phyloP scores from a whole-genome alignment of 1,284 basidiomycete species.

The Ceratobasidium sp. region DNA sequence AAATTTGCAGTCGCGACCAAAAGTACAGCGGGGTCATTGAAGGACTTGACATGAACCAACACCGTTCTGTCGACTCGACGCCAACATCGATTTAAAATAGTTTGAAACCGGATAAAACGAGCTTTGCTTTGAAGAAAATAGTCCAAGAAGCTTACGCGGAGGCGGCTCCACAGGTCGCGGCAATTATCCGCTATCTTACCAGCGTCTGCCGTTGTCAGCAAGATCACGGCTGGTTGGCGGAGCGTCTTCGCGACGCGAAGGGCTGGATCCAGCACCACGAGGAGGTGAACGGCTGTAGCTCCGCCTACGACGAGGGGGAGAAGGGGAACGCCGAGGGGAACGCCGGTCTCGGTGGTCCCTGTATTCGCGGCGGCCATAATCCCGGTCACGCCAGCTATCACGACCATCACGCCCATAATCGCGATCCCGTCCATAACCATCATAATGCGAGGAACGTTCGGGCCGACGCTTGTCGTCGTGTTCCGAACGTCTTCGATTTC shows the following conservation, averaged over 20 bases:
- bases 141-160: conserved; percentile 24
- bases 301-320: conserved; percentile 55
- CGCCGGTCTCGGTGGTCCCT: conserved; percentile 69
- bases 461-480: conserved; percentile 47
- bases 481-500: conserved; percentile 51
- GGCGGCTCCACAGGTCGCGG: not conserved
- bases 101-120: conserved; percentile 33
- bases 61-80: conserved; percentile 36
- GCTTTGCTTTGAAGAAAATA: conserved; percentile 40
- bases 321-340: conserved; percentile 37
- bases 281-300: conserved; percentile 81
- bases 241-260: conserved; percentile 26
- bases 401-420: conserved; percentile 49
- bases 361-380: conserved; percentile 60
- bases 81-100: conserved; percentile 36
- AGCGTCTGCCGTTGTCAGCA: conserved; percentile 16
- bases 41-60: conserved; percentile 41
- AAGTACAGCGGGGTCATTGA: conserved; percentile 37
- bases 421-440: conserved; percentile 59
- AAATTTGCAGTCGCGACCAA: conserved; percentile 38
- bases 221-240: conserved; percentile 2
- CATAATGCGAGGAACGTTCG: conserved; percentile 46
- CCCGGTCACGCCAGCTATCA: conserved; percentile 60
- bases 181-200: conserved; percentile 14
- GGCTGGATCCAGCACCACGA: conserved; percentile 53